Evolutionary conservation across 768 basidiomycete species (phyloP), one percentile per base, ranked within the genome.

Genomic region (Lanmaoa rubissima): DNA sequence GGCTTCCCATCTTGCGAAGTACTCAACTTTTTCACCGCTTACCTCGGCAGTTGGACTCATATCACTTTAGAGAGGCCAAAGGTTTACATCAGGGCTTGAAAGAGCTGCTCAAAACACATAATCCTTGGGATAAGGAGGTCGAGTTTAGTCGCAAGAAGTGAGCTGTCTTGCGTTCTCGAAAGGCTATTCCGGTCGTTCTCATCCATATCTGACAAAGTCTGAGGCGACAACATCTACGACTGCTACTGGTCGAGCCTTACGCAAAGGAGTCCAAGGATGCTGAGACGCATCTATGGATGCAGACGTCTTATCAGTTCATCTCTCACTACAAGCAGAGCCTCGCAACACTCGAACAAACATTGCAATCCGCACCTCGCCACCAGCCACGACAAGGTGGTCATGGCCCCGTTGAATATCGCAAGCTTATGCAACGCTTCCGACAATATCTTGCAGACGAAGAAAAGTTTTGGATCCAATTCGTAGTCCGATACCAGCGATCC

Each of bases 391-490:
- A 74, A 51, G 70, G 75, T 26, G 74, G 77, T 13, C 78, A 82
- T 58, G 85, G 86, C 17, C 80, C 81, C 9, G 91, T 94, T 44
- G 94, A 96, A 67, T 77, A 92, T 60, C 86, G 93, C 63, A 96
- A 92, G 69, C 81, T 94, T 32, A 73, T 94, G 16, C 88, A 92
- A 46, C 84, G 92, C 41, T 98, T 99, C 76, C 81, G 90, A 36
- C 87, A 93, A 64, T 97, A 94, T 69, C 82, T 99, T 14, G 81
- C 86, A 0, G 86, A 89, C 34, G 96, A 99, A 71, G 92, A 95
- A 69, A 88, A 86, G 64, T 97, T 96, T 72, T 99, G 94, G 89
- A 83, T 81, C 31, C 83, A 86, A 57, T 79, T 98, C 19, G 78
- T 94, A 44, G 75, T 85, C 47, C 83, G 94, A 36, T 77, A 94